Conservation (phyloP, 305 asterid species). For the Vinca major region DNA sequence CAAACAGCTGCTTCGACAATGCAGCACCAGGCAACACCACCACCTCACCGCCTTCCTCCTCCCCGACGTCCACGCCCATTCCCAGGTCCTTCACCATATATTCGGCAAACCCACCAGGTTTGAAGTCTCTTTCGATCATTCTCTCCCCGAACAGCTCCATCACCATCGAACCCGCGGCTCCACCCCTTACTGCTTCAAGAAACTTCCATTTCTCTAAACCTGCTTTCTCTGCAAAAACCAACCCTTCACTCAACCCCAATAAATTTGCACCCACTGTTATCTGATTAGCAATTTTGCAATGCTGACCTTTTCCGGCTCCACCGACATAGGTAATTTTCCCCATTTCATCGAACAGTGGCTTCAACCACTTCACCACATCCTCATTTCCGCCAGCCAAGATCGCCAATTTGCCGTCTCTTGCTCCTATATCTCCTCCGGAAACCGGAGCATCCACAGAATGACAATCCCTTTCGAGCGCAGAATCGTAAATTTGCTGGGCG, state of each 20-base stretch:
- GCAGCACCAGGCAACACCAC: constrained; percentile 82
- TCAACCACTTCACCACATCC: constrained; percentile 58
- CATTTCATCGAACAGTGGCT: constrained; percentile 49
- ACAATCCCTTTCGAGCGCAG: constrained; percentile 40
- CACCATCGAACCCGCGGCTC: constrained; percentile 77
- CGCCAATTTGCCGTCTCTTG: constrained; percentile 60
- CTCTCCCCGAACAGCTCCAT: constrained; percentile 78
- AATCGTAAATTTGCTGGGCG: constrained; percentile 37
- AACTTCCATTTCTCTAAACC: constrained; percentile 56
- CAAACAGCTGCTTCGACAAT: constrained; percentile 63
- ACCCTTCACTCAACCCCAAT: constrained; percentile 75
- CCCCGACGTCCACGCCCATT: constrained; percentile 58
- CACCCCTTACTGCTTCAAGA: constrained; percentile 66
- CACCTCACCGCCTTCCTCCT: constrained; percentile 30
- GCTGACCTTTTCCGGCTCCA: constrained; percentile 71
- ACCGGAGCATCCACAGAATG: constrained; percentile 71
- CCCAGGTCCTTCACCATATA: constrained; percentile 94
- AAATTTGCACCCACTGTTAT: constrained; percentile 51
- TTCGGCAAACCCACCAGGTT: constrained; percentile 70
- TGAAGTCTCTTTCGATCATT: constrained; percentile 62
- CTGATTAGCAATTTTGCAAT: constrained; percentile 79
- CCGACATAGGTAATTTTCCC: constrained; percentile 67
- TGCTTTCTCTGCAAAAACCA: constrained; percentile 64
- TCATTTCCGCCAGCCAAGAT: constrained; percentile 64
- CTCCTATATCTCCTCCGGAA: constrained; percentile 80